Evolutionary conservation across 352 stramenopile genomes (phyloP), one percentile per base, ranked within the genome.

Genomic region (Pythium plurisporium): DNA sequence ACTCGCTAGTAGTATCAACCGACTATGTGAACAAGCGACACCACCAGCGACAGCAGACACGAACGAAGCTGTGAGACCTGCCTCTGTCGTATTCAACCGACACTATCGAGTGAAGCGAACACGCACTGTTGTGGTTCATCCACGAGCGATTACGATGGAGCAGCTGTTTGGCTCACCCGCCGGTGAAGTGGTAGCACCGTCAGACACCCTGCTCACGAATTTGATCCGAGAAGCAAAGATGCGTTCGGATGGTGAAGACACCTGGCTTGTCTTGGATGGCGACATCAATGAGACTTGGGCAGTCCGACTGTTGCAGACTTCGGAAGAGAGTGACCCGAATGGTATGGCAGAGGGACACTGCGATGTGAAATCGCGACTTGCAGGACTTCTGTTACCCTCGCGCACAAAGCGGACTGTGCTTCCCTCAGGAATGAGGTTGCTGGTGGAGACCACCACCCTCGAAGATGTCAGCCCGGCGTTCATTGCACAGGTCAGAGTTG

Each of bases 261-360:
- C 79, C 17, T 93, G 82, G 80, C 53, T 91, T 6, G 52, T 89
- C 5, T 58, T 93, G 15, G 82, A 93, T 53, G 79, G 82, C 0
- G 70, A 85, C n/a, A 29, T 89, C 1, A 62, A 71, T 41, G 15
- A 59, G 5, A 40, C 38, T 0, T 93, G 80, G 81, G 72, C 63
- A 11, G 77, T 83, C 10, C 69, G 65, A 26, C n/a, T 91, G 15
- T 22, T 89, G 1, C 73, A 69, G 26, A 23, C 34, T 6, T 40
- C 55, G 25, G 55, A 73, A 1, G 52, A 71, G 5, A 55, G 54
- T 42, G 69, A 73, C 29, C 12, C 53, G 3, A 48, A 66, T 7
- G 53, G 62, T 27, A 23, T 58, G 20, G 51, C 48, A 60, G 23
- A 36, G 1, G 25, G 34, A 15, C 12, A 37, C 3, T 6, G 5